Conservation (phyloP, 306 rosid species). For the Oemleria cerasiformis region DNA sequence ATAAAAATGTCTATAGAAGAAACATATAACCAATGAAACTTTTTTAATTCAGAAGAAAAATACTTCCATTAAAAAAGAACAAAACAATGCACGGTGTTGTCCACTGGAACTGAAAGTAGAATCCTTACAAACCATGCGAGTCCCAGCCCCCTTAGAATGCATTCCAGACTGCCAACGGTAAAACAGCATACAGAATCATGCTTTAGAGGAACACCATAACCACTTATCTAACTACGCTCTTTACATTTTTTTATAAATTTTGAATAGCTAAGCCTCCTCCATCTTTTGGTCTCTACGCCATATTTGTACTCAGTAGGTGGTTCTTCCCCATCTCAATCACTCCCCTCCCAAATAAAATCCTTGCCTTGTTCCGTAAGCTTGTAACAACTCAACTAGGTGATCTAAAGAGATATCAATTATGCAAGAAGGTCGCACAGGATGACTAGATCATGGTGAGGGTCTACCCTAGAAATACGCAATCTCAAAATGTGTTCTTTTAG, state of each 20-base stretch:
- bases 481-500: background rate
- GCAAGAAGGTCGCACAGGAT: background rate
- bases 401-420: background rate
- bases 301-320: background rate
- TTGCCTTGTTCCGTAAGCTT: background rate
- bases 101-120: background rate
- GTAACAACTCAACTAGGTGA: background rate
- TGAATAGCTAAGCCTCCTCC: background rate
- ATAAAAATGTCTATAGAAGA: no score
- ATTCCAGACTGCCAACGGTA: background rate
- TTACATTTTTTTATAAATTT: background rate
- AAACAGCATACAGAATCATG: background rate
- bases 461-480: background rate
- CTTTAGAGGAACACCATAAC: background rate
- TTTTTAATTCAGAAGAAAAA: no score
- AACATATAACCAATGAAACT: no score
- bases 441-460: background rate
- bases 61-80: no score
- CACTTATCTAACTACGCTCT: background rate
- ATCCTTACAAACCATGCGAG: background rate
- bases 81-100: background rate
- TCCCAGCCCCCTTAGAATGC: background rate
- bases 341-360: background rate
- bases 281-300: background rate
- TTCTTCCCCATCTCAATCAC: background rate